Percentiles rank a stretch among this genome's conserved stretches.
phyloP scores from a whole-genome alignment of 352 stramenopile genomes.

The Phytophthora pseudosyringae region DNA sequence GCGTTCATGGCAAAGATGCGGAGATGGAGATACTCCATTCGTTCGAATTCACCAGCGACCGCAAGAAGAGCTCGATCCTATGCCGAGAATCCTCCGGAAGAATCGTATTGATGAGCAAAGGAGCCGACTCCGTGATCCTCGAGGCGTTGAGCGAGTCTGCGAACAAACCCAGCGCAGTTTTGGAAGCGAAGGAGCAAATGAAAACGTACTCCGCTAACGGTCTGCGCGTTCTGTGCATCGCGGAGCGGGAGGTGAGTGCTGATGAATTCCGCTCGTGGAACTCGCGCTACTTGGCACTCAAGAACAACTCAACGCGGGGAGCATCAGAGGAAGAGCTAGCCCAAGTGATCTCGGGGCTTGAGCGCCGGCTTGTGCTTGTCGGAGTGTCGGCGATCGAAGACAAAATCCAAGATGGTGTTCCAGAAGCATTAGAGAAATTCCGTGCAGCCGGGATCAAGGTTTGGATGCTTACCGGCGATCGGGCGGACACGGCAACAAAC shows the following conservation, averaged over 20 bases:
- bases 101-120: constrained; percentile 75
- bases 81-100: constrained; percentile 41
- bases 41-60: constrained; percentile 71
- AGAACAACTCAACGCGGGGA: constrained; percentile 17
- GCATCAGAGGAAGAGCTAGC: constrained; percentile 41
- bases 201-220: constrained; percentile 63
- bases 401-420: constrained; percentile 66
- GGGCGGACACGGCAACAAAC: constrained; percentile 70
- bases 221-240: constrained; percentile 78
- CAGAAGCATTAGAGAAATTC: constrained; percentile 64
- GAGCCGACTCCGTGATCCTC: constrained; percentile 90
- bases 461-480: constrained; percentile 79
- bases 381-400: constrained; percentile 73
- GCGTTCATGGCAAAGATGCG: constrained; percentile 35
- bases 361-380: constrained; percentile 53
- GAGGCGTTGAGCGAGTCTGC: constrained; percentile 37
- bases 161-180: constrained; percentile 35
- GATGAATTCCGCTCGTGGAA: constrained; percentile 67
- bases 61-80: constrained; percentile 74
- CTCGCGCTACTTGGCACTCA: constrained; percentile 38
- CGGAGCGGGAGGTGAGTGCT: constrained; percentile 53
- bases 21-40: constrained; percentile 56
- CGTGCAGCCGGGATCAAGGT: constrained; percentile 73
- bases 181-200: constrained; percentile 54
- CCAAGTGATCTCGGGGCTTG: constrained; percentile 50